Evolutionary conservation across 352 stramenopile genomes (phyloP), one percentile per base, ranked within the genome.

Genomic region (Hyaloperonospora arabidopsidis): DNA sequence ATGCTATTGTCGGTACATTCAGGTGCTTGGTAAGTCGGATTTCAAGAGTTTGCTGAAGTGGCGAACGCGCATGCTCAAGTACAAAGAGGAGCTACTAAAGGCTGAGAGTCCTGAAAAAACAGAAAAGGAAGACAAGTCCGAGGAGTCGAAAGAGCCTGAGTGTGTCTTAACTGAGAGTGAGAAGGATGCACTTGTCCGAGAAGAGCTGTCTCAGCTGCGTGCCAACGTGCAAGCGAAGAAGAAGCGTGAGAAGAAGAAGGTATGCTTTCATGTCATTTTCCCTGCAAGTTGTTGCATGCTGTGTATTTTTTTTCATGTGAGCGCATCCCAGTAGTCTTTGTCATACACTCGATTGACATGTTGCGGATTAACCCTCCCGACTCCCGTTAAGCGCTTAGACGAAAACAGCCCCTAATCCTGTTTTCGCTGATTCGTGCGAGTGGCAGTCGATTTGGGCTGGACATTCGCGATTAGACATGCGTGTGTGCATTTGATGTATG

Each of bases 11-110:
- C 45, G 59, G 0, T 61, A 0, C 21, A 0, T 46, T 22, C 65
- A 94, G 84, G 84, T 99, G 8, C 79, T 99, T 13, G 97, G 97
- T 45, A 98, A 99, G 49, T 67, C 72, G 6, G 97, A 99, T 57
- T 99, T 99, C 54, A 98, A 98, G 69, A 73, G 72, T 21, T 61
- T 99, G 18, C 69, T 99, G 11, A 97, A 94, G 49, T 99, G 97
- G 97, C 84, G 97, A 17, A 72, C 95, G 5, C 95, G 96, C 32
- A 97, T 98, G 81, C 61, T 74, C 5, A 84, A 85, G 53, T 92
- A 90, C 72, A 90, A 89, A 49, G 72, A 87, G 1, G 81, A 92
- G 41, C 71, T 94, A 5, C 41, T 92, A 2, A 90, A 89, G 65
- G 76, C 74, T 1, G 54, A 83, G 1, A 70, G 70, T 0, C 68